phyloP scores from a whole-genome alignment of 805 yeast species.

The Saccharomycopsis babjevae region DNA sequence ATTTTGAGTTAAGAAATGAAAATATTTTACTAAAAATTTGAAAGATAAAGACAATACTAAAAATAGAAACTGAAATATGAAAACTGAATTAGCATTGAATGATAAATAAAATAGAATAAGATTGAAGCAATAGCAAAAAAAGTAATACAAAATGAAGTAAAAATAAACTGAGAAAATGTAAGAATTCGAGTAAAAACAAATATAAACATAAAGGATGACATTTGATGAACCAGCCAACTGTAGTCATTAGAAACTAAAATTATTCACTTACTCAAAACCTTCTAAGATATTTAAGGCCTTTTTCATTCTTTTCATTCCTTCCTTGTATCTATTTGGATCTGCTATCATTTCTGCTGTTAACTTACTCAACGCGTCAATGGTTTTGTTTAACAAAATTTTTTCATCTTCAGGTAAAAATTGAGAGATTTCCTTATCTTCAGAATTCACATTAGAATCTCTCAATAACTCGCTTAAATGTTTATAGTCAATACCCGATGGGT shows the following conservation, averaged over 20 bases:
- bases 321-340: slow-evolving; percentile 70
- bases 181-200: not conserved
- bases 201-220: not conserved
- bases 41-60: no score
- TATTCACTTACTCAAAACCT: slow-evolving; percentile 40
- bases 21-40: no score
- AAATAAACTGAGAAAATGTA: no score
- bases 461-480: not conserved
- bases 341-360: slow-evolving; percentile 85
- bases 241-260: not conserved
- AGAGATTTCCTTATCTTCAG: not conserved
- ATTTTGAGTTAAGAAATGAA: no score
- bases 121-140: no score
- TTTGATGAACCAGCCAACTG: not conserved
- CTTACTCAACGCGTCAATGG: slow-evolving; percentile 75
- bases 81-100: no score
- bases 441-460: not conserved
- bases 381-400: slow-evolving; percentile 69
- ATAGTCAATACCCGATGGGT: not conserved
- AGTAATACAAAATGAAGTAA: no score
- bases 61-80: no score
- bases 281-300: slow-evolving; percentile 80
- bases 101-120: no score
- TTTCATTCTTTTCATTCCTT: slow-evolving; percentile 70
- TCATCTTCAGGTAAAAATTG: slow-evolving; percentile 53